A percentile compares a stretch with the other conserved stretches of the same genome.
Evolutionary conservation across 2,329 filamentous ascomycete species (phyloP).

Genomic region (Fusarium sp.): DNA sequence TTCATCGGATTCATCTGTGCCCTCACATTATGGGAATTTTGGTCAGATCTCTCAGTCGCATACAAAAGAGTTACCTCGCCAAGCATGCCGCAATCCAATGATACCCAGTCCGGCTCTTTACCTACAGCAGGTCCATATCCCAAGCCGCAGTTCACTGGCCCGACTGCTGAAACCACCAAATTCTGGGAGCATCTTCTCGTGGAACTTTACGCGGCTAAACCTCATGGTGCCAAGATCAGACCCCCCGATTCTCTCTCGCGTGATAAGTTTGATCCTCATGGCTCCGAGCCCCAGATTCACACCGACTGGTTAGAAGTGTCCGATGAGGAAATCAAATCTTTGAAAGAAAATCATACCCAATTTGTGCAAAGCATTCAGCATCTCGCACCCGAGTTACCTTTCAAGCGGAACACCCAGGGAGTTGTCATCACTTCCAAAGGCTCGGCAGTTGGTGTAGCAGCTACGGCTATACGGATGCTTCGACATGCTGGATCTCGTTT

Average conservation of each 20-base stretch:
- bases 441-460: slow-evolving; percentile 34
- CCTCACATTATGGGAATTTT: slow-evolving; percentile 41
- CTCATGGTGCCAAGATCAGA: slow-evolving; percentile 25
- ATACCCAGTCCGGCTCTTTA: neutral
- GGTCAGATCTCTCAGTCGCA: slow-evolving; percentile 21
- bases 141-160: slow-evolving; percentile 24
- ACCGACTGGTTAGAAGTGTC: slow-evolving; percentile 34
- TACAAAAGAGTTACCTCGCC: slow-evolving; percentile 29
- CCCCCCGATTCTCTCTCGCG: slow-evolving; percentile 23
- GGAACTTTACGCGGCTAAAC: slow-evolving; percentile 29
- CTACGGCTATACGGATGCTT: slow-evolving; percentile 42
- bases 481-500: slow-evolving; percentile 39
- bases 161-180: slow-evolving; percentile 25
- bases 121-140: neutral
- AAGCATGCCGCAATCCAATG: neutral
- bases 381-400: slow-evolving; percentile 35
- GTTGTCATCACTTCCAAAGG: slow-evolving; percentile 43
- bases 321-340: slow-evolving; percentile 21
- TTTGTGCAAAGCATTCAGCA: slow-evolving; percentile 27
- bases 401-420: slow-evolving; percentile 21
- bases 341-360: slow-evolving; percentile 31
- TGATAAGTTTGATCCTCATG: slow-evolving; percentile 38
- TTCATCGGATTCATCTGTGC: slow-evolving; percentile 31
- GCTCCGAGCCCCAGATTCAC: slow-evolving; percentile 8
- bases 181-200: slow-evolving; percentile 35